Evolutionary conservation across 192 early-diverging fungal genomes (phyloP), one percentile per base, ranked within the genome.

Genomic region (Irineochytrium annulatum): DNA sequence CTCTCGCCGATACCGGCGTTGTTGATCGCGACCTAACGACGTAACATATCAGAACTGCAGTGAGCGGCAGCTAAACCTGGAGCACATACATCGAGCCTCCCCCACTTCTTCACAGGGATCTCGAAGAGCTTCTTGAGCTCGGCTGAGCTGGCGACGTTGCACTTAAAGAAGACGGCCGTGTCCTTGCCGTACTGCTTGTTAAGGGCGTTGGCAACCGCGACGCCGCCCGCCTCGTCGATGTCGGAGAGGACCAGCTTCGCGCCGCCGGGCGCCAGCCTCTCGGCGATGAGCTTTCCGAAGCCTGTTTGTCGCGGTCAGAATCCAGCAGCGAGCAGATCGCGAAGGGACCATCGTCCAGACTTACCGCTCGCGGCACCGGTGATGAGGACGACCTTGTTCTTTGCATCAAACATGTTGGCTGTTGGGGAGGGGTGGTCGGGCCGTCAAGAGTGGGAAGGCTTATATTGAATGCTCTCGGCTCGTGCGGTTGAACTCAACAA

Each of bases 91-190:
- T 75, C 65, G 8, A 87, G 53, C 0, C 41, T 34, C 5, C 86
- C 86, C 60, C 86, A 89, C 49, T 80, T 65, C 16, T 55, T 43
- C 3, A 73, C 51, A 16, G 88, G 81, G n/a, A 58, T 37, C 19
- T 82, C 77, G 19, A 92, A 85, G 49, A 86, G 66, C 52, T 62
- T 62, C 69, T 83, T 74, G 44, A 89, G 74, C 49, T 88, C 80
- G 11, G 68, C 76, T 63, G 86, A 80, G 34, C 79, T 87, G 52
- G 83, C 74, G 20, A 92, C 90, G 61, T 92, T 86, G 34, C 78
- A 82, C 31, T 72, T 71, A 45, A 80, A 46, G 39, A 86, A 79
- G 26, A 83, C 68, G 32, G 87, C 85, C 19, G 60, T 56, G 34
- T 52, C 49, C 11, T 63, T 73, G 5, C 57, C 55, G 45, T 52